Conservation (phyloP, 2,329 filamentous ascomycete species). For the Sclerotinia subarctica region DNA sequence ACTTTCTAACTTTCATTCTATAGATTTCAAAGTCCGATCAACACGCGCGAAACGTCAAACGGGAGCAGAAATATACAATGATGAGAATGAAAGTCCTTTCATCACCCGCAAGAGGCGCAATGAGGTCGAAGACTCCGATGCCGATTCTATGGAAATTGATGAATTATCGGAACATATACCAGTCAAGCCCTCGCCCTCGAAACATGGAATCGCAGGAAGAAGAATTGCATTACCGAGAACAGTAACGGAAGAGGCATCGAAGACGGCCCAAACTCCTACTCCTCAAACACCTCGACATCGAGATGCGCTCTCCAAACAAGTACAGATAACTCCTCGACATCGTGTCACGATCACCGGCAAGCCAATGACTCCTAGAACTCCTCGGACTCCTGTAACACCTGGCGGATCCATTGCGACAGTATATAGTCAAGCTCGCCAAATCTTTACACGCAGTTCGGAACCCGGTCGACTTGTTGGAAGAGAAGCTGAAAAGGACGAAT, state of each 20-base stretch:
- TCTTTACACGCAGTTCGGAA: constrained; percentile 66
- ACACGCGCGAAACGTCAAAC: constrained; percentile 46
- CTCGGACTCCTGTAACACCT: constrained; percentile 70
- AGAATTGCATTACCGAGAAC: constrained; percentile 45
- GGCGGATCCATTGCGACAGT: constrained; percentile 65
- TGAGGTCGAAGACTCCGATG: constrained; percentile 37
- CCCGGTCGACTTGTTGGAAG: constrained; percentile 38
- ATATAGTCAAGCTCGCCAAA: constrained; percentile 81
- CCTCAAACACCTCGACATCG: constrained; percentile 75
- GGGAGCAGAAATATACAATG: constrained; percentile 48
- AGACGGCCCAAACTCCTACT: constrained; percentile 53
- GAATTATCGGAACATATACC: constrained; percentile 35
- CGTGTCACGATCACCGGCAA: constrained; percentile 74
- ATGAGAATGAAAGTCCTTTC: constrained; percentile 66
- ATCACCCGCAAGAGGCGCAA: constrained; percentile 39
- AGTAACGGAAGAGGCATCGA: constrained; percentile 40
- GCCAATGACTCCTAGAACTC: constrained; percentile 73
- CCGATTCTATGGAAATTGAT: constrained; percentile 46
- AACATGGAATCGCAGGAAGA: constrained; percentile 45
- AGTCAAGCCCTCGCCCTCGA: constrained; percentile 42
- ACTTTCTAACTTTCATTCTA: constrained; percentile 22
- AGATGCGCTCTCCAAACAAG: constrained; percentile 68
- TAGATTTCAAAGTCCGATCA: constrained; percentile 31
- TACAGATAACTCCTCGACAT: constrained; percentile 78
- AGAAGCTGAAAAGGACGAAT: constrained; percentile 55